A percentile compares a stretch with the other conserved stretches of the same genome.
Conservation (phyloP, 768 basidiomycete species). For the Asterophora lycoperdoides region DNA sequence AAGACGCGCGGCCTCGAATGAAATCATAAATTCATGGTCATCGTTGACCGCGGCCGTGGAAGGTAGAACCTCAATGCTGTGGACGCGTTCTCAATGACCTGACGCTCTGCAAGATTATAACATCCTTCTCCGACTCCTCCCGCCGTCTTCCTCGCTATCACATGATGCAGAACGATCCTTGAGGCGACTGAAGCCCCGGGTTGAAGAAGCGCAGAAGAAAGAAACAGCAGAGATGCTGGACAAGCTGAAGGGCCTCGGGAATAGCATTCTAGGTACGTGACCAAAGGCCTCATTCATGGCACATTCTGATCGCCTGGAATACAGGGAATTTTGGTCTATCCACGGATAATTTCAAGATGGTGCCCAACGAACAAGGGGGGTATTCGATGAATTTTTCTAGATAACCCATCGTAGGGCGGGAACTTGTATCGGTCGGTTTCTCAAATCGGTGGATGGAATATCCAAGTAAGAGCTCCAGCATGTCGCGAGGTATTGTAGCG, state of each 20-base stretch:
- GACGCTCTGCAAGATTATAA: slow-evolving; percentile 63
- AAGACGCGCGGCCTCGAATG: slow-evolving; percentile 84
- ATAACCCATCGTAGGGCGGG: slow-evolving; percentile 22
- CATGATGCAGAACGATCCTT: slow-evolving; percentile 48
- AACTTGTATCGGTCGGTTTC: background rate
- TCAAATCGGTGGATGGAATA: background rate
- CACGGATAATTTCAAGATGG: slow-evolving; percentile 96
- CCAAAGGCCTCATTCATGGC: background rate
- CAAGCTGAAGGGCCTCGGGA: slow-evolving; percentile 90
- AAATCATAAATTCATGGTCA: slow-evolving; percentile 76
- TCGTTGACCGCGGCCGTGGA: slow-evolving; percentile 78
- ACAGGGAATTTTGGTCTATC: slow-evolving; percentile 90
- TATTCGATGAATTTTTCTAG: slow-evolving; percentile 86
- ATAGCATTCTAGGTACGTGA: slow-evolving; percentile 74
- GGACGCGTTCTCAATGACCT: background rate
- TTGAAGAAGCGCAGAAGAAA: slow-evolving; percentile 73
- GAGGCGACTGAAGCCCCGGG: slow-evolving; percentile 54
- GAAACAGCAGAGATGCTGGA: slow-evolving; percentile 91
- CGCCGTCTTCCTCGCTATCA: slow-evolving; percentile 47
- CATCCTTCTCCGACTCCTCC: slow-evolving; percentile 59
- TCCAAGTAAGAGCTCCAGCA: background rate
- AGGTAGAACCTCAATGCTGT: slow-evolving; percentile 43
- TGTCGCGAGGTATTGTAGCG: background rate
- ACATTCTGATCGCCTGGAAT: background rate
- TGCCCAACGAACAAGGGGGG: slow-evolving; percentile 91